phyloP scores from a whole-genome alignment of 768 basidiomycete species.

The Boletus subcaerulescens region DNA sequence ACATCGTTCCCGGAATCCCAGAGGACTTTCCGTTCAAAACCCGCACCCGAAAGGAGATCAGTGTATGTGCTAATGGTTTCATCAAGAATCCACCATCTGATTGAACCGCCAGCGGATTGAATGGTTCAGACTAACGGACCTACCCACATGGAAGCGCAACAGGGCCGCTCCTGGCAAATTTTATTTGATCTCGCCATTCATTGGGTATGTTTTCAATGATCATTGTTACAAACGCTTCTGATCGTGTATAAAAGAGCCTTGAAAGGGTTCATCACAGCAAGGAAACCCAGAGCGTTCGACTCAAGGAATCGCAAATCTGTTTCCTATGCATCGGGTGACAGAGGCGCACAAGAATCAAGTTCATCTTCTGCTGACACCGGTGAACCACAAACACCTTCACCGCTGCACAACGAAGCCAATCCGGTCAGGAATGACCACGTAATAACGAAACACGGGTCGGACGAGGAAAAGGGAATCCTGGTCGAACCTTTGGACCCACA shows the following conservation, averaged over 20 bases:
- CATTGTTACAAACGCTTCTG: background rate
- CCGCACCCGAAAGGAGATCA: constrained; percentile 96
- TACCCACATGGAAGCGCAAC: constrained; percentile 90
- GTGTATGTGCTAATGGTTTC: constrained; percentile 50
- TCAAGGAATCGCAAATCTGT: constrained; percentile 35
- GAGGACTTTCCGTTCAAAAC: constrained; percentile 91
- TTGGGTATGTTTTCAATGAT: constrained; percentile 52
- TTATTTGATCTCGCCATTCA: constrained; percentile 94
- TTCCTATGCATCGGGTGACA: constrained; percentile 27
- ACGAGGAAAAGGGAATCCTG: constrained; percentile 27
- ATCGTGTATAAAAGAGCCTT: constrained; percentile 29
- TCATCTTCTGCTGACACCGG: constrained; percentile 61
- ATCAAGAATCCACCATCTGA: constrained; percentile 6
- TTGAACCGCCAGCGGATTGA: constrained; percentile 76
- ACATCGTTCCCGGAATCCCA: constrained; percentile 82
- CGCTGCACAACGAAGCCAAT: constrained; percentile 46
- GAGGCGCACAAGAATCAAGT: constrained; percentile 56
- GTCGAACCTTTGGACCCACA: constrained; percentile 58
- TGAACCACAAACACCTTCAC: constrained; percentile 64
- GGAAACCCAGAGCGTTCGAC: constrained; percentile 49
- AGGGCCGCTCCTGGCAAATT: constrained; percentile 74
- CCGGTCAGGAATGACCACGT: constrained; percentile 17
- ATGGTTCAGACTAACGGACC: constrained; percentile 87
- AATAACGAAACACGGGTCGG: constrained; percentile 31
- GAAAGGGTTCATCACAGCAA: constrained; percentile 65